Evolutionary conservation across 1,139 yeast species (phyloP).

Genomic region (Pichia sp.): DNA sequence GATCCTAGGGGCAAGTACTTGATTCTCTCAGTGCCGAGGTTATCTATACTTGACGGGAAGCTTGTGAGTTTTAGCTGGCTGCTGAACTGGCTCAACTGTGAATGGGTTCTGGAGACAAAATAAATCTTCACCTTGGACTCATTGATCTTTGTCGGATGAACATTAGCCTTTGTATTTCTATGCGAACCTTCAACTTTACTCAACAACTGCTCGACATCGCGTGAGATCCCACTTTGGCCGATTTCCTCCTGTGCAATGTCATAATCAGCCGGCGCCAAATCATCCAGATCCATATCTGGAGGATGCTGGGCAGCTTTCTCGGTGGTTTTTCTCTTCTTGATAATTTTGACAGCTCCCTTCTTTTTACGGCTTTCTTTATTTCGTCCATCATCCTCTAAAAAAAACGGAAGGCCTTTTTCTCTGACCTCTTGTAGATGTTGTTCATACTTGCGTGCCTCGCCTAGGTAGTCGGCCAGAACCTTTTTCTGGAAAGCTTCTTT

Average conservation of each 20-base stretch:
- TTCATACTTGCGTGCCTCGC: slow-evolving; percentile 41
- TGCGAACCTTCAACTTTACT: slow-evolving; percentile 34
- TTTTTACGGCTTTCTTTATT: background rate
- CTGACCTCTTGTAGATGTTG: slow-evolving; percentile 34
- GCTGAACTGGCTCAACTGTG: slow-evolving; percentile 80
- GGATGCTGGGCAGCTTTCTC: background rate
- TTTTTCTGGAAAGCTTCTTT: slow-evolving; percentile 37
- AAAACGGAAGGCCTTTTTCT: slow-evolving; percentile 19
- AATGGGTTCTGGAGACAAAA: slow-evolving; percentile 86
- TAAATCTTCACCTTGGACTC: slow-evolving; percentile 49
- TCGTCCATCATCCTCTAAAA: slow-evolving; percentile 19
- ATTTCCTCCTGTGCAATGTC: slow-evolving; percentile 31
- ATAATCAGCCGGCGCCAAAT: slow-evolving; percentile 42
- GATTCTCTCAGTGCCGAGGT: slow-evolving; percentile 40
- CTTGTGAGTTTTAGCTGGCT: slow-evolving; percentile 61
- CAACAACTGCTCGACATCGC: slow-evolving; percentile 44
- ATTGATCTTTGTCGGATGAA: slow-evolving; percentile 21
- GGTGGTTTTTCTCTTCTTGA: slow-evolving; percentile 14
- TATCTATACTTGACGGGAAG: slow-evolving; percentile 58
- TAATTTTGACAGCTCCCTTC: slow-evolving; percentile 14
- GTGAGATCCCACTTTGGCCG: slow-evolving; percentile 29
- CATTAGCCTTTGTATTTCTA: background rate
- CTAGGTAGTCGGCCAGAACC: slow-evolving; percentile 33
- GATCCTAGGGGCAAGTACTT: slow-evolving; percentile 74
- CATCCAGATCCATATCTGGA: slow-evolving; percentile 25